phyloP scores from a whole-genome alignment of 768 basidiomycete genomes.

The Lyophyllum shimeji region DNA sequence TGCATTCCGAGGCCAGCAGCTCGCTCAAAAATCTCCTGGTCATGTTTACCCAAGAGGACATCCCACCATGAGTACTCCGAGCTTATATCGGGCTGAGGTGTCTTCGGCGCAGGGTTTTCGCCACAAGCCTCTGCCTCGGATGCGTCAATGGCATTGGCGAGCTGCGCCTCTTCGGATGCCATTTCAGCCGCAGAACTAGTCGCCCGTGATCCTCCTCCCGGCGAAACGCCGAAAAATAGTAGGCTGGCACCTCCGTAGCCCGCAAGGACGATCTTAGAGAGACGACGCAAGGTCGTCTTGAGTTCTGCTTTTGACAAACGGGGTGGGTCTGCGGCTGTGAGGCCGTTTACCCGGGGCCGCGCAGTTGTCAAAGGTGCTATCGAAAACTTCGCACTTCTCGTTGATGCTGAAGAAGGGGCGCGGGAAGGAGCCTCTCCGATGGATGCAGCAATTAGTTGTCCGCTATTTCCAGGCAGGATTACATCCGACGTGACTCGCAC shows the following conservation, averaged over 20 bases:
- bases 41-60: slow-evolving; percentile 75
- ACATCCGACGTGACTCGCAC: slow-evolving; percentile 74
- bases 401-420: slow-evolving; percentile 27
- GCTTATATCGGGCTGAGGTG: slow-evolving; percentile 18
- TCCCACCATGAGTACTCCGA: slow-evolving; percentile 79
- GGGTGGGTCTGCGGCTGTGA: slow-evolving; percentile 5
- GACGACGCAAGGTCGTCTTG: slow-evolving; percentile 68
- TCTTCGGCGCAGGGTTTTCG: slow-evolving; percentile 26
- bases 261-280: slow-evolving; percentile 81
- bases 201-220: slow-evolving; percentile 25
- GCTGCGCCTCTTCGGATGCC: slow-evolving; percentile 56
- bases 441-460: slow-evolving; percentile 78
- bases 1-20: slow-evolving; percentile 39
- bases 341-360: slow-evolving; percentile 3
- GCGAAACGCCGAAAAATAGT: slow-evolving; percentile 74
- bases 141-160: slow-evolving; percentile 67
- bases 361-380: slow-evolving; percentile 10
- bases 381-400: slow-evolving; percentile 10
- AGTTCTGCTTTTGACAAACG: slow-evolving; percentile 47
- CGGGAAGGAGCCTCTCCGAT: slow-evolving; percentile 61
- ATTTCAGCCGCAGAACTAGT: slow-evolving; percentile 38
- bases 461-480: slow-evolving; percentile 63
- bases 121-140: slow-evolving; percentile 67
- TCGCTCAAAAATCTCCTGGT: slow-evolving; percentile 78
- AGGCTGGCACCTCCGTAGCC: slow-evolving; percentile 84